Conservation (phyloP, 177 flowering plant genomes). For the Vitis hybrid region DNA sequence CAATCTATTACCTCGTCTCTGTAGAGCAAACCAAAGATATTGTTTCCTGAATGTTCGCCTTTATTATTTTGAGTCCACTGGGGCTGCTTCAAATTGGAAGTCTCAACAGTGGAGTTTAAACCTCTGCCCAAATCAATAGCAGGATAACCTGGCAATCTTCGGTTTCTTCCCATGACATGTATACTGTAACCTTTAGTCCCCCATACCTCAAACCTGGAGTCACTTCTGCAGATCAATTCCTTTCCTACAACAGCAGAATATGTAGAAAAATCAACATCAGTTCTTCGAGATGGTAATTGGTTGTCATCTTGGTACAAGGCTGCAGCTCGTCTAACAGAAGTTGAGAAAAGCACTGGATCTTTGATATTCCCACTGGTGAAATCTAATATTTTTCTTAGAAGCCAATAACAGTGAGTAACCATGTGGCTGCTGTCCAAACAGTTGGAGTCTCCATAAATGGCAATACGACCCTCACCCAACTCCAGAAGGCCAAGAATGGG, state of each 20-base stretch:
- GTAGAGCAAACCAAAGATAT: constrained; percentile 55
- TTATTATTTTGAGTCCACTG: constrained; percentile 19
- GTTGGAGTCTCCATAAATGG: constrained; percentile 96
- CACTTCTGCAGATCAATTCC: constrained; percentile 71
- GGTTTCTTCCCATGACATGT: constrained; percentile 66
- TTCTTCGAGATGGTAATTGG: constrained; percentile 83
- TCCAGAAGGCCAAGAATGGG: constrained; percentile 87
- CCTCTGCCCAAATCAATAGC: constrained; percentile 50
- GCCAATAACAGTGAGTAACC: constrained; percentile 97
- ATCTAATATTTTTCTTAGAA: constrained; percentile 74
- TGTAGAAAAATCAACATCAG: constrained; percentile 84
- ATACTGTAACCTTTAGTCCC: constrained; percentile 83
- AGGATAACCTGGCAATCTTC: constrained; percentile 77
- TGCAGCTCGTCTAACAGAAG: constrained; percentile 41
- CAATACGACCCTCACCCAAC: constrained; percentile 72
- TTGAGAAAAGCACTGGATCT: constrained; percentile 83
- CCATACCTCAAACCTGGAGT: constrained; percentile 91
- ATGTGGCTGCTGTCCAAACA: constrained; percentile 99
- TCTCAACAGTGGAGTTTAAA: constrained; percentile 41
- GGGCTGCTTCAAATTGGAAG: constrained; percentile 20
- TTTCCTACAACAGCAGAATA: constrained; percentile 82
- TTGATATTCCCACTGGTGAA: constrained; percentile 64
- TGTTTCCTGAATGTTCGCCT: constrained; percentile 40
- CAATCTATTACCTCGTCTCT: constrained; percentile 68
- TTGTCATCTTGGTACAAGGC: constrained; percentile 55